These are phyloP conservation scores for Stephania japonica DNA, from an alignment of 164 flowering plant species.

Conservation along the genomic window DNA sequence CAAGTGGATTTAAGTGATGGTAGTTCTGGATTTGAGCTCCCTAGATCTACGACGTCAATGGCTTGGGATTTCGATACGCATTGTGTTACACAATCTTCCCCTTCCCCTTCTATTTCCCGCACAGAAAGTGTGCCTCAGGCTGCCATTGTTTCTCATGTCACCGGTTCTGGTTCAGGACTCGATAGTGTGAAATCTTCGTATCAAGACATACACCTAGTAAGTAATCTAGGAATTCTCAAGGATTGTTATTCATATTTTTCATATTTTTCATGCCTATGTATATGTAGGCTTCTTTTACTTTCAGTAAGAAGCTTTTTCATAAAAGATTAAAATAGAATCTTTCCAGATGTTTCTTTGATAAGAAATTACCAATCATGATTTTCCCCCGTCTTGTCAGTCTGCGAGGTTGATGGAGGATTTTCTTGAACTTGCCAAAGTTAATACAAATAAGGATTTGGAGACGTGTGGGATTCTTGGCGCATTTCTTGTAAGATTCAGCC, in stretches of 20 bases:
- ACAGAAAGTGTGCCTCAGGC: conserved; percentile 33
- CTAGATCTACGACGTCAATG: not conserved
- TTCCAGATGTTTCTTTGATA: not conserved
- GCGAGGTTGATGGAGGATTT: conserved; percentile 64
- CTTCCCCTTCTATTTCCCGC: conserved; percentile 47
- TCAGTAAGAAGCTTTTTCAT: not conserved
- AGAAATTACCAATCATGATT: not conserved
- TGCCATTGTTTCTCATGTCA: conserved; percentile 32
- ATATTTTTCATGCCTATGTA: too few species aligned
- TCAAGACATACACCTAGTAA: conserved; percentile 65
- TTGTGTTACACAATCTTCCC: conserved; percentile 42
- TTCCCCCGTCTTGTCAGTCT: conserved; percentile 36
- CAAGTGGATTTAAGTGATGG: conserved; percentile 13
- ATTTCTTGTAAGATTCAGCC: conserved; percentile 49
- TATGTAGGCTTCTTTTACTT: not conserved
- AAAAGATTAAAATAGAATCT: not conserved
- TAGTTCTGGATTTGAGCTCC: conserved; percentile 1
- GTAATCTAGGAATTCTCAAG: conserved; percentile 12
- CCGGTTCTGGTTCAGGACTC: conserved; percentile 23
- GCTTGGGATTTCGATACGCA: conserved; percentile 16
- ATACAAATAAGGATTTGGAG: conserved; percentile 70
- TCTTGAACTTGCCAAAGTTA: conserved; percentile 68
- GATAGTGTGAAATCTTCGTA: conserved; percentile 14
- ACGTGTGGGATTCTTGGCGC: conserved; percentile 88
- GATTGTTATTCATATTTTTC: not conserved